These are phyloP conservation scores for Pythium volutum DNA, from an alignment of 352 stramenopile species.

Conservation along the genomic window DNA sequence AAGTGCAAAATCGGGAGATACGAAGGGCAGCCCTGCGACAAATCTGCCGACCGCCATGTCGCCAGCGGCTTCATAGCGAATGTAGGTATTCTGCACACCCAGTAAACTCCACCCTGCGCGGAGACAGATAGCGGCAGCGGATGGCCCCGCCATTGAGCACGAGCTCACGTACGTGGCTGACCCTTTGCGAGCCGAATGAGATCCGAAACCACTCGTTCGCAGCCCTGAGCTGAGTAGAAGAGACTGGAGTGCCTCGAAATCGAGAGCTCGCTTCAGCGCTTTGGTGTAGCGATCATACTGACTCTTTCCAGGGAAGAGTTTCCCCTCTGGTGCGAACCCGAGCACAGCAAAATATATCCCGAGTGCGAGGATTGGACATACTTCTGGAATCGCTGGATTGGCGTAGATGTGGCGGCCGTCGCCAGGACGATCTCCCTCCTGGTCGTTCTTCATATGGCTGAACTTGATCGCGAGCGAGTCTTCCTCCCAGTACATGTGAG, in stretches of 20 bases:
- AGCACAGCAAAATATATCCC: constrained; percentile 18
- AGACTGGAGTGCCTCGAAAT: not conserved
- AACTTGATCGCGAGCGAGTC: constrained; percentile 10
- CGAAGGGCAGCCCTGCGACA: constrained; percentile 22
- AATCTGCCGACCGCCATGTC: constrained; percentile 27
- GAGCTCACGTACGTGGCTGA: constrained; percentile 21
- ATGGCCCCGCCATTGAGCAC: constrained; percentile 24
- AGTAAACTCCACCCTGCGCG: constrained; percentile 24
- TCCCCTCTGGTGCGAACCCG: constrained; percentile 12
- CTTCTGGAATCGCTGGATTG: constrained; percentile 22
- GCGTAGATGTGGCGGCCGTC: constrained; percentile 29
- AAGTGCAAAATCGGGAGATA: constrained; percentile 17
- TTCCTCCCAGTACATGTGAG: not conserved
- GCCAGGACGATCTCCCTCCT: constrained; percentile 14
- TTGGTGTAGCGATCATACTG: constrained; percentile 32
- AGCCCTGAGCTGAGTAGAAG: not conserved
- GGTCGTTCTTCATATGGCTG: constrained; percentile 32
- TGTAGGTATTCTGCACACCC: constrained; percentile 27
- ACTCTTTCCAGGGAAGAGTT: constrained; percentile 22
- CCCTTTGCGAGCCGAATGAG: constrained; percentile 26
- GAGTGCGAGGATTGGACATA: constrained; percentile 25
- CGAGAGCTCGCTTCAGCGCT: constrained; percentile 9
- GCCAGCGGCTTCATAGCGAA: constrained; percentile 26
- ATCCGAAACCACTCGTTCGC: constrained; percentile 17
- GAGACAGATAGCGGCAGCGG: constrained; percentile 21